Base-by-base conservation (phyloP, 352 stramenopile species). In the Globisporangium lucens region DNA sequence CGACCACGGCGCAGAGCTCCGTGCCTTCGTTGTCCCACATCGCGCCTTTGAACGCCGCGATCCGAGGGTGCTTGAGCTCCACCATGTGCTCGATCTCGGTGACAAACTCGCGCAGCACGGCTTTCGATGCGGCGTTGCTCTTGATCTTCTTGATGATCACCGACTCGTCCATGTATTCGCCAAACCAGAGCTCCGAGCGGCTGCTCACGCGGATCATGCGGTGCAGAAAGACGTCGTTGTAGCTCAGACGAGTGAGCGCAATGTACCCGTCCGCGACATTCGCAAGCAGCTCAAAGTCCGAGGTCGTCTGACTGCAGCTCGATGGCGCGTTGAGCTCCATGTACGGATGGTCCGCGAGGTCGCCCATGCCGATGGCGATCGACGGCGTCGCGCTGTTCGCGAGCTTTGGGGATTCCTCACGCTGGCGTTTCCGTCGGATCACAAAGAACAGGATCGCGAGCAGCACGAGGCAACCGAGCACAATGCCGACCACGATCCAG, bases 111-210 rank as follows among this genome's bases (percentile, higher is more conserved):
- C 81, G 85, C 61, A 91, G 71, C 22, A 90, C 66, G 0, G 78
- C 68, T 27, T 89, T 86, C 35, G 82, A 87, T 53, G 84, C 77
- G 5, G 85, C 83, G 66, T 85, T 86, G 58, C 72, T 83, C 71
- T 93, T 93, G 70, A 93, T 93, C 68, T 90, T 90, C 75, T 93
- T 93, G 62, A 93, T 77, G 51, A 89, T 71, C 47, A 93, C 85
- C 29, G 73, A 63, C 65, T 87, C 74, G 61, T 86, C 72, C 49
- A 75, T 75, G 75, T 88, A 93, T 65, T 89, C 81, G 58, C 85
- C 85, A 15, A 91, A 72, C 85, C 85, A 93, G 17, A 93, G 69
- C 69, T 93, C 85, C 3, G 83, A 90, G 29, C 83, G 81, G 49
- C 75, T 84, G 67, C 81, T 90, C 57, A 91, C 83, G 63, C 83